Percentiles rank a stretch among this genome's conserved stretches.
phyloP scores from a whole-genome alignment of 2,329 filamentous ascomycete species.

The Ceratocystis colombiana region DNA sequence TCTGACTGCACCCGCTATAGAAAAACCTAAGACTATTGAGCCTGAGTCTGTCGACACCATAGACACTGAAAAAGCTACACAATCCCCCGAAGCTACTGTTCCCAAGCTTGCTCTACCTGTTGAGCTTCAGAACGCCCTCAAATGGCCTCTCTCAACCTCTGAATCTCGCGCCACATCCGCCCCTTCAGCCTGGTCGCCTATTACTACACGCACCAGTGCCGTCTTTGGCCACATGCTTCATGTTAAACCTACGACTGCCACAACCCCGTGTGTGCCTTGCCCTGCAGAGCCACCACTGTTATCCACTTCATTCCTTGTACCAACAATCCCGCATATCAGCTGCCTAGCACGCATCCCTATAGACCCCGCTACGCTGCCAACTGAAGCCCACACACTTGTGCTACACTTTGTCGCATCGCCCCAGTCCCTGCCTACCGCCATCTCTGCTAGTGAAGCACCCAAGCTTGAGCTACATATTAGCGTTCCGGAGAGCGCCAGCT shows the following conservation, averaged over 20 bases:
- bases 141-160: constrained; percentile 18
- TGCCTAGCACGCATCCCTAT: constrained; percentile 35
- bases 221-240: constrained; percentile 46
- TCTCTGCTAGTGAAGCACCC: constrained; percentile 19
- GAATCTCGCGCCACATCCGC: not conserved
- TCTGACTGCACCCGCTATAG: constrained; percentile 10
- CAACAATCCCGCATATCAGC: constrained; percentile 41
- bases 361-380: constrained; percentile 25
- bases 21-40: constrained; percentile 1
- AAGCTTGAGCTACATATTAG: constrained; percentile 27
- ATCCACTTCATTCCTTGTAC: constrained; percentile 33
- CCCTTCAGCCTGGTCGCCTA: constrained; percentile 22
- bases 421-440: constrained; percentile 21
- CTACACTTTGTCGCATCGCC: constrained; percentile 22
- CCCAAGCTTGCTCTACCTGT: constrained; percentile 5
- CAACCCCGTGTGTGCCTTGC: not conserved
- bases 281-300: not conserved
- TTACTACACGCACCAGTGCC: constrained; percentile 32
- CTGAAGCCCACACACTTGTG: constrained; percentile 15
- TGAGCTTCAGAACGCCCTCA: constrained; percentile 18
- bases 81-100: not conserved
- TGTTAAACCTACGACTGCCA: constrained; percentile 25
- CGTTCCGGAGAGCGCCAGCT: constrained; percentile 23
- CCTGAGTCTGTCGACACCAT: not conserved
- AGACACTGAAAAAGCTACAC: not conserved